Conservation (phyloP, 1,139 yeast genomes). For the Petasospora rhodanensis region DNA sequence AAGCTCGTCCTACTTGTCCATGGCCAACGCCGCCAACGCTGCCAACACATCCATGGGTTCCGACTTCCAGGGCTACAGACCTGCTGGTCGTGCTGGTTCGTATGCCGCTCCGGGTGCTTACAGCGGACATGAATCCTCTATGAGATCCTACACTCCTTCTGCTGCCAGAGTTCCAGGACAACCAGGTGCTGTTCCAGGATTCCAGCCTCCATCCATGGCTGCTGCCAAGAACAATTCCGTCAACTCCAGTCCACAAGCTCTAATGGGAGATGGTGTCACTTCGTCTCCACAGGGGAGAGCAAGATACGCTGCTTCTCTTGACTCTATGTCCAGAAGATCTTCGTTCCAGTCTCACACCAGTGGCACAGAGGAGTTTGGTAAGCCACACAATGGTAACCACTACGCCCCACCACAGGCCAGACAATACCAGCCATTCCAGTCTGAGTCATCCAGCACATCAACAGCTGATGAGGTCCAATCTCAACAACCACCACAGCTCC, state of each 20-base stretch:
- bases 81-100: slow-evolving; percentile 2
- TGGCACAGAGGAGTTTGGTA: slow-evolving; percentile 6
- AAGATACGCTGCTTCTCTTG: slow-evolving; percentile 28
- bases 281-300: slow-evolving; percentile 17
- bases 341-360: slow-evolving; percentile 17
- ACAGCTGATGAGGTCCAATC: too few species aligned
- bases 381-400: not conserved
- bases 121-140: too few species aligned
- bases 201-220: too few species aligned
- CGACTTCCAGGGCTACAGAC: slow-evolving; percentile 9
- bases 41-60: too few species aligned
- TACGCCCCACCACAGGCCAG: slow-evolving; percentile 1
- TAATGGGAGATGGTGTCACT: not conserved
- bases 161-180: too few species aligned
- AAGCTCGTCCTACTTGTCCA: slow-evolving; percentile 40
- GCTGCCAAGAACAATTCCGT: too few species aligned
- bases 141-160: slow-evolving; percentile 4
- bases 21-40: slow-evolving; percentile 17
- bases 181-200: too few species aligned
- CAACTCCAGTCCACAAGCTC: slow-evolving; percentile 7
- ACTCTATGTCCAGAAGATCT: slow-evolving; percentile 20
- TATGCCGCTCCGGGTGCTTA: slow-evolving; percentile 1
- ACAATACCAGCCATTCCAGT: too few species aligned
- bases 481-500: too few species aligned
- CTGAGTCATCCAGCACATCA: too few species aligned